These are phyloP conservation scores for Casuarina cunninghamiana DNA, from an alignment of 306 rosid species.

Conservation along the genomic window DNA sequence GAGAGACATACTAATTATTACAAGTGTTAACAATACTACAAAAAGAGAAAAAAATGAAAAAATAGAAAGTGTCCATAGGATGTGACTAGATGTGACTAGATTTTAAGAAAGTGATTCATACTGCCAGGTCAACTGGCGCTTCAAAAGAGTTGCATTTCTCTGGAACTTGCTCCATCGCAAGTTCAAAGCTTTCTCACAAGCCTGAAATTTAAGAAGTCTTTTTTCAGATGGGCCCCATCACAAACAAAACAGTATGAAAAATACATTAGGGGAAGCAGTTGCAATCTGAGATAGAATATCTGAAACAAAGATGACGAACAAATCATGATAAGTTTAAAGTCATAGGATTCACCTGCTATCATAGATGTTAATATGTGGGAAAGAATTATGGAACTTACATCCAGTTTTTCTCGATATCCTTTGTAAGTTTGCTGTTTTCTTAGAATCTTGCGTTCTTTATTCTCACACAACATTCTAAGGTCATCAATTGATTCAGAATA, in stretches of 20 bases:
- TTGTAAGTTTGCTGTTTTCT: constrained; percentile 59
- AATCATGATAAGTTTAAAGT: not conserved
- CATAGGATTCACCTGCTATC: not conserved
- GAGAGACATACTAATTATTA: constrained; percentile 14
- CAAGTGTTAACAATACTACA: constrained; percentile 18
- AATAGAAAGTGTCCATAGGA: not conserved
- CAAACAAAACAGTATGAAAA: constrained; percentile 1
- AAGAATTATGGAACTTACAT: constrained; percentile 32
- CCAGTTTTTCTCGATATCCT: constrained; percentile 56
- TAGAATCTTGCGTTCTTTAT: constrained; percentile 60
- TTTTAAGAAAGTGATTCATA: constrained; percentile 38
- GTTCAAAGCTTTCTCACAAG: constrained; percentile 63
- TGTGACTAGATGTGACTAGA: not conserved
- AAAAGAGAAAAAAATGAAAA: not conserved
- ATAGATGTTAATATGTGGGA: not conserved
- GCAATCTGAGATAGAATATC: not conserved
- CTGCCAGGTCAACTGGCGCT: constrained; percentile 83
- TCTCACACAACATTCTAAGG: constrained; percentile 60
- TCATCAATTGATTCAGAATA: constrained; percentile 80
- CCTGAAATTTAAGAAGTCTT: constrained; percentile 39
- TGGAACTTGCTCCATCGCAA: constrained; percentile 53
- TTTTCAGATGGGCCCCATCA: not conserved
- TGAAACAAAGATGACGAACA: not conserved
- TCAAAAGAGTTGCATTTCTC: constrained; percentile 60
- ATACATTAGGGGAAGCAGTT: not conserved